Conservation (phyloP, 345 rosid species). For the Brassica nigra region DNA sequence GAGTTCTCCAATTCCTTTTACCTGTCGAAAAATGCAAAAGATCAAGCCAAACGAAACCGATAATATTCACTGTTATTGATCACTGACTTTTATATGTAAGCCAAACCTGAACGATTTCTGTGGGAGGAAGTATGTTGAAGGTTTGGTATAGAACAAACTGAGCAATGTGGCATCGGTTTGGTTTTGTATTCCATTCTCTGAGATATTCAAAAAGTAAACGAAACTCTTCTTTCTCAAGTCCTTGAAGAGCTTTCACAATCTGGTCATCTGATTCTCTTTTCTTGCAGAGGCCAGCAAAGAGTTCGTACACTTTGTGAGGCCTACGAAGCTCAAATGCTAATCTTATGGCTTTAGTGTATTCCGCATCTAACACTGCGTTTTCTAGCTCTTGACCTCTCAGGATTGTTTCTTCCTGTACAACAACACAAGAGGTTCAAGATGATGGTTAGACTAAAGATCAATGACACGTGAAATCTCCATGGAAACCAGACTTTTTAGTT, state of each 20-base stretch:
- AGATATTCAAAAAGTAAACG: constrained; percentile 71
- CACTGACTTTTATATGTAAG: neutral
- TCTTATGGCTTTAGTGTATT: constrained; percentile 76
- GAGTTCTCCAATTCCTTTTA: constrained; percentile 77
- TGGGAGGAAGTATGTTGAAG: constrained; percentile 74
- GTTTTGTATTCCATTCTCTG: constrained; percentile 95
- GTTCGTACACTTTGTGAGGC: constrained; percentile 81
- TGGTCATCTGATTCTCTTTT: constrained; percentile 55
- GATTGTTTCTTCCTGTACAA: constrained; percentile 70
- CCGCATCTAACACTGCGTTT: constrained; percentile 80
- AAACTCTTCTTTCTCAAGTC: constrained; percentile 68
- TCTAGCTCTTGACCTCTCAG: constrained; percentile 87
- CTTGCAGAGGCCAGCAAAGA: constrained; percentile 75
- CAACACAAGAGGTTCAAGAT: constrained; percentile 20
- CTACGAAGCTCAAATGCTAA: constrained; percentile 83
- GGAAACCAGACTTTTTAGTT: constrained; percentile 12
- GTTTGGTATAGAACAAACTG: constrained; percentile 73
- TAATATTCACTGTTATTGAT: neutral
- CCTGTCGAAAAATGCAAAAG: constrained; percentile 45
- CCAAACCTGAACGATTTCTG: constrained; percentile 74
- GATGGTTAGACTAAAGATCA: constrained; percentile 17
- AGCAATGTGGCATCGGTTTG: constrained; percentile 86
- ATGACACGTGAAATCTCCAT: neutral
- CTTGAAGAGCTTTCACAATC: constrained; percentile 63
- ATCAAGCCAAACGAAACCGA: constrained; percentile 23